phyloP scores from a whole-genome alignment of 306 rosid genomes.

The Dryas alaskensis region DNA sequence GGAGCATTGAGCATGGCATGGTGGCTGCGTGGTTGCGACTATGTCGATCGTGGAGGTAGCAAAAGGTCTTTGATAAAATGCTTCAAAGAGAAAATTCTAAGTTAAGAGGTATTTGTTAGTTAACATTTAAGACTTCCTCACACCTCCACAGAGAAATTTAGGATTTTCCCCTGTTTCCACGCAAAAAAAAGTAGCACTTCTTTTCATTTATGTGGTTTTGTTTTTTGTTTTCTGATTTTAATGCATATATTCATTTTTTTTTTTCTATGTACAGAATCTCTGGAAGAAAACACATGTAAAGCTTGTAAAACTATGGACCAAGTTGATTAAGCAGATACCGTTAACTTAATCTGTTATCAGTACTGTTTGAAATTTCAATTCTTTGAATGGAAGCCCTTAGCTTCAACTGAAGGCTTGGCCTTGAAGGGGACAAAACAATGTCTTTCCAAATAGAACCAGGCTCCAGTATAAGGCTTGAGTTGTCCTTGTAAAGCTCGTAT shows the following conservation, averaged over 20 bases:
- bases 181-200: too few relatives aligned
- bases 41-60: too few relatives aligned
- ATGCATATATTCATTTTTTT: not conserved
- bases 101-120: too few relatives aligned
- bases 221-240: too few relatives aligned
- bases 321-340: not conserved
- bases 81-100: too few relatives aligned
- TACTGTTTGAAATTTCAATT: constrained; percentile 35
- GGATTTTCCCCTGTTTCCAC: too few relatives aligned
- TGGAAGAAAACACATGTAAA: not conserved
- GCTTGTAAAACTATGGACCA: not conserved
- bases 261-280: not conserved
- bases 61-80: too few relatives aligned
- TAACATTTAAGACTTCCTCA: too few relatives aligned
- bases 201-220: too few relatives aligned
- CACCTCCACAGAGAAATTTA: too few relatives aligned
- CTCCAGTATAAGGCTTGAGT: constrained; percentile 31
- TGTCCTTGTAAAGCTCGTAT: constrained; percentile 52
- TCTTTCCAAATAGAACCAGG: constrained; percentile 68
- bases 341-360: not conserved
- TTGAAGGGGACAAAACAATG: constrained; percentile 46
- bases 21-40: too few relatives aligned
- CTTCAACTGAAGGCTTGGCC: constrained; percentile 44
- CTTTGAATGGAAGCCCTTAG: constrained; percentile 45
- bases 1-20: too few relatives aligned